Base-by-base conservation (phyloP, 148 eudicot species). In the Camellia japonica region DNA sequence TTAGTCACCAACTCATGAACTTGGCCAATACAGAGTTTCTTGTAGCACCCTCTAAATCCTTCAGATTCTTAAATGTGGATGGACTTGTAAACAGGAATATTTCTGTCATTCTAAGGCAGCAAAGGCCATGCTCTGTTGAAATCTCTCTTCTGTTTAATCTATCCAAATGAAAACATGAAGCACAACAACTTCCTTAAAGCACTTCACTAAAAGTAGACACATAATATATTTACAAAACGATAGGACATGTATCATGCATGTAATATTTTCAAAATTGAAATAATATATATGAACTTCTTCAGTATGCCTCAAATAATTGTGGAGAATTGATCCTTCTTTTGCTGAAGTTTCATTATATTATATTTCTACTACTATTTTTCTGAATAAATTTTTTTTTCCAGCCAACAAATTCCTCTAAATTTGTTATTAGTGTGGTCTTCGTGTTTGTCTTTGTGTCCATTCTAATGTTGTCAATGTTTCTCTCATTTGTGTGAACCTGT, bases 401-500 rank as follows among this genome's bases (percentile, higher is more conserved):
- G 38, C 38, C 38, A 30, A 30, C 38, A 30, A 30, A 30, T 30
- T 30, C 38, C 38, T 30, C 38, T 30, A 0, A 30, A 30, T 30
- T 30, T 30, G 38, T 30, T 30, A 30, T 1, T 30, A 49, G 52
- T 49, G 52, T 49, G 52, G 5, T 4, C 5, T 49, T 49, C 52
- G 52, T 49, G 52, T 4, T 49, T 58, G 16, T 11, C 61, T 9
- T 10, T 3, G 67, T 6, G 64, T 81, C 12, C 23, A 41, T 63
- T 68, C 23, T 30, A 20, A 13, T 15, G 41, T 70, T 56, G 52
- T 59, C 19, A 13, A 3, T 47, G 47, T 19, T 55, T 18, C 51
- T 58, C 18, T 67, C 43, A 61, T n/a, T 78, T 64, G 1, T 86
- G 43, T 70, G 23, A 55, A 56, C 23, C 12, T 78, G 5, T 80